A percentile compares a stretch with the other conserved stretches of the same genome.
phyloP scores from a whole-genome alignment of 495 filamentous ascomycete genomes.

The Penicillium verhagenii region DNA sequence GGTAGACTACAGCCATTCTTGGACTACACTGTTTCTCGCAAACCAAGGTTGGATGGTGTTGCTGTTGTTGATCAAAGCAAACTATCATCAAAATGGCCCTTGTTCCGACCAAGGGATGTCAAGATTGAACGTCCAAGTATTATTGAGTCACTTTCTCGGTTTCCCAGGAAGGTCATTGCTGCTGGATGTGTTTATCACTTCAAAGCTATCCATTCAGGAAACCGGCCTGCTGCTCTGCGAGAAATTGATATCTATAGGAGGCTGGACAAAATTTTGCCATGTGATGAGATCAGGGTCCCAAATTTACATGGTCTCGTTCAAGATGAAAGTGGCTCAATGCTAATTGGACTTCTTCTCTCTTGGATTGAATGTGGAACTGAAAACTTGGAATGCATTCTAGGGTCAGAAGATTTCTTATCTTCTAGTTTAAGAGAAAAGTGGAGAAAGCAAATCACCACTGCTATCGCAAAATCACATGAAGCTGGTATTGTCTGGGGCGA shows the following conservation, averaged over 20 bases:
- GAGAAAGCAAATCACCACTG: not conserved
- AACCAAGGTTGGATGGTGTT: not conserved
- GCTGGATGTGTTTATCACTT: not conserved
- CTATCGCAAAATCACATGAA: not conserved
- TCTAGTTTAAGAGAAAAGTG: not conserved
- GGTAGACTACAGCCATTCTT: not conserved
- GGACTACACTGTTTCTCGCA: not conserved
- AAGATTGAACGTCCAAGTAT: not conserved
- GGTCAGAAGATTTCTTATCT: not conserved
- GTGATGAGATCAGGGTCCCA: not conserved
- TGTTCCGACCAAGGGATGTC: not conserved
- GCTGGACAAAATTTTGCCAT: not conserved
- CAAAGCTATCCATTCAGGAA: not conserved
- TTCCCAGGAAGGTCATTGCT: not conserved
- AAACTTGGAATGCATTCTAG: not conserved
- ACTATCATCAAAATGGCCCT: not conserved
- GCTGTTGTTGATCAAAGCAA: not conserved
- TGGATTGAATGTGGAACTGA: not conserved
- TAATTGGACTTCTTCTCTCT: constrained; percentile 1
- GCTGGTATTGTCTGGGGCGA: constrained; percentile 33
- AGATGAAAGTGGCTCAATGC: not conserved
- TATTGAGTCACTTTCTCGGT: not conserved
- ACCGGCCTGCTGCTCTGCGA: not conserved
- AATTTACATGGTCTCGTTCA: not conserved
- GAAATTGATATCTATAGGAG: constrained; percentile 1